A percentile compares a stretch with the other conserved stretches of the same genome.
phyloP scores from a whole-genome alignment of 2,329 filamentous ascomycete genomes.

The Bertia moriformis region DNA sequence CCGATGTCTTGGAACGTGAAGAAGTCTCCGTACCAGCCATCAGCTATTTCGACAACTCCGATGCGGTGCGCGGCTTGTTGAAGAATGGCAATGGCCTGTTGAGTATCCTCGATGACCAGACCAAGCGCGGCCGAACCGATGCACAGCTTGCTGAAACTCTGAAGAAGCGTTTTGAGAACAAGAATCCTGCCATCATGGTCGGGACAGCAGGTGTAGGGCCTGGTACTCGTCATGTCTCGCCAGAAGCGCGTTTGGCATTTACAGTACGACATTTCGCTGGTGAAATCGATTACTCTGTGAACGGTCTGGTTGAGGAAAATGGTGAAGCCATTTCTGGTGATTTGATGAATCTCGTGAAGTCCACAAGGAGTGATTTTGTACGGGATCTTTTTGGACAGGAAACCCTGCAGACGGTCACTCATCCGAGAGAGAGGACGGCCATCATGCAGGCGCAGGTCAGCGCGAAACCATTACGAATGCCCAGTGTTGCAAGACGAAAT shows the following conservation, averaged over 20 bases:
- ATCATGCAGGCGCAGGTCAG: slow-evolving; percentile 94
- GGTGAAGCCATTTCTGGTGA: slow-evolving; percentile 92
- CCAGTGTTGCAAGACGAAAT: slow-evolving; percentile 79
- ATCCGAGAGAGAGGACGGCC: slow-evolving; percentile 76
- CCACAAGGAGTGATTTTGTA: slow-evolving; percentile 78
- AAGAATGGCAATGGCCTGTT: slow-evolving; percentile 87
- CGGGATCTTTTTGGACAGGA: slow-evolving; percentile 90
- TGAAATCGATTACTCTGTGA: slow-evolving; percentile 84
- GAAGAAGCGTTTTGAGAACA: slow-evolving; percentile 83
- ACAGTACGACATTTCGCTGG: slow-evolving; percentile 91
- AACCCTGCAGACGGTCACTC: slow-evolving; percentile 78
- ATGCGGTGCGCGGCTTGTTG: slow-evolving; percentile 78
- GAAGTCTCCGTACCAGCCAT: slow-evolving; percentile 81
- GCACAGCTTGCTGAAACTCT: slow-evolving; percentile 81
- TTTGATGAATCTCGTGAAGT: slow-evolving; percentile 82
- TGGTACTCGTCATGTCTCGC: slow-evolving; percentile 82
- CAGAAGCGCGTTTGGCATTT: slow-evolving; percentile 68
- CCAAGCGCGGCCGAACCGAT: slow-evolving; percentile 74
- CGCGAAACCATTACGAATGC: slow-evolving; percentile 83
- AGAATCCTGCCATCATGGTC: slow-evolving; percentile 79
- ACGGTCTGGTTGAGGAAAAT: slow-evolving; percentile 83
- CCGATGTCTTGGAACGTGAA: slow-evolving; percentile 83
- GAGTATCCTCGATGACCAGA: slow-evolving; percentile 92
- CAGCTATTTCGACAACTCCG: slow-evolving; percentile 95
- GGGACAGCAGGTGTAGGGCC: slow-evolving; percentile 62